Percentiles rank a stretch among this genome's conserved stretches.
phyloP scores from a whole-genome alignment of 257 asterid species.

The Fraxinus excelsior region DNA sequence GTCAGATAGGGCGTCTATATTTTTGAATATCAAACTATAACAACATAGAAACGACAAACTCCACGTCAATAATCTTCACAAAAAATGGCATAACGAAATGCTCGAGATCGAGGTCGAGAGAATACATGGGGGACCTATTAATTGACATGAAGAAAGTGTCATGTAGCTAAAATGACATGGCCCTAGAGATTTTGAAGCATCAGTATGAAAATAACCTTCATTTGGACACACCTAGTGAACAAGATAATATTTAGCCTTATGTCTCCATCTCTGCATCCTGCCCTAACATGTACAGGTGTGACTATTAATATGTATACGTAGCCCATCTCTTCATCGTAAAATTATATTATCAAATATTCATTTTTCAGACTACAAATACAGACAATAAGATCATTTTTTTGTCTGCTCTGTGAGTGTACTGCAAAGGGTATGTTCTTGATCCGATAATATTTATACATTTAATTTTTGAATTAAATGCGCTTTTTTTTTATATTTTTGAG shows the following conservation, averaged over 20 bases:
- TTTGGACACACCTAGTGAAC: slow-evolving; percentile 56
- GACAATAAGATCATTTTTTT: not conserved
- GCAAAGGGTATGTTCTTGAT: not conserved
- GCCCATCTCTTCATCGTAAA: slow-evolving; percentile 45
- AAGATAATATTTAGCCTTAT: slow-evolving; percentile 39
- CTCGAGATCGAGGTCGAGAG: not conserved
- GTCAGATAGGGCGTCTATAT: no score
- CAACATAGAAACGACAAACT: no score
- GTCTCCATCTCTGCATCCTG: slow-evolving; percentile 48
- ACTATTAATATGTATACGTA: slow-evolving; percentile 37
- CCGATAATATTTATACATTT: no score
- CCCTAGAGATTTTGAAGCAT: slow-evolving; percentile 48
- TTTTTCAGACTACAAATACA: not conserved
- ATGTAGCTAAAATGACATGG: slow-evolving; percentile 42
- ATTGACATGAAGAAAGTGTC: slow-evolving; percentile 40
- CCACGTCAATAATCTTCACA: no score
- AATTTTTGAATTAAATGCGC: no score
- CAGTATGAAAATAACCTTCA: slow-evolving; percentile 51
- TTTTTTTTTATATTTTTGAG: no score
- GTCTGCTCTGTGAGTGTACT: not conserved
- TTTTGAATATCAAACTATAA: no score
- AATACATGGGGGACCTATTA: slow-evolving; percentile 24
- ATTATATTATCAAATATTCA: not conserved
- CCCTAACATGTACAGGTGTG: slow-evolving; percentile 33
- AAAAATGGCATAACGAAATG: no score